These are phyloP conservation scores for Xylaria palmicola DNA, from an alignment of 495 filamentous ascomycete species.

Conservation along the genomic window DNA sequence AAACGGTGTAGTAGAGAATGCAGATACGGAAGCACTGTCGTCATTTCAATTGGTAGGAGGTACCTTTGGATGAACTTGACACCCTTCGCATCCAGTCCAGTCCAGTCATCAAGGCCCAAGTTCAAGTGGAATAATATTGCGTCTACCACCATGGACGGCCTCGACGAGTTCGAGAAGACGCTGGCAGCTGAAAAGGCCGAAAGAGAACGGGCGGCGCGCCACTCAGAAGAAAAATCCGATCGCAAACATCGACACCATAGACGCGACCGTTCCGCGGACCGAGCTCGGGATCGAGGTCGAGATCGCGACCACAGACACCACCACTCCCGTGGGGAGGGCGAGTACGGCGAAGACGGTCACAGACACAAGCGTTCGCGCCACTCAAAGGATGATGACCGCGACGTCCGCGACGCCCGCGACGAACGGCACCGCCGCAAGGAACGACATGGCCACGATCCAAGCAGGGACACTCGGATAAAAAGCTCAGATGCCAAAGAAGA, in stretches of 20 bases:
- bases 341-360: conserved; percentile 36
- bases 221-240: conserved; percentile 39
- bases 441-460: conserved; percentile 26
- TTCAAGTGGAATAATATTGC: not conserved
- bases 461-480: conserved; percentile 35
- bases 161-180: conserved; percentile 56
- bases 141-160: conserved; percentile 42
- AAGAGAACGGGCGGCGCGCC: conserved; percentile 36
- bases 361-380: conserved; percentile 44
- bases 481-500: conserved; percentile 48
- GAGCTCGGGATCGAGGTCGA: conserved; percentile 31
- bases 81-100: not conserved
- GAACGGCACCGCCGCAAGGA: conserved; percentile 37
- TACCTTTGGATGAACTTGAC: not conserved
- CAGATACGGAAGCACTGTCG: not conserved
- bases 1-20: not conserved
- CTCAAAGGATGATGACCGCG: conserved; percentile 36
- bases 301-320: conserved; percentile 30
- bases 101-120: not conserved
- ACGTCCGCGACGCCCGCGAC: too few relatives aligned
- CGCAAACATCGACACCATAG: conserved; percentile 42
- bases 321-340: conserved; percentile 28
- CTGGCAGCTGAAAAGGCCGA: conserved; percentile 53
- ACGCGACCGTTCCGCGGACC: conserved; percentile 43
- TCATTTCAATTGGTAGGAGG: not conserved